Evolutionary conservation across 1,139 yeast genomes (phyloP).

Genomic region (Zygosaccharomyces sapae): DNA sequence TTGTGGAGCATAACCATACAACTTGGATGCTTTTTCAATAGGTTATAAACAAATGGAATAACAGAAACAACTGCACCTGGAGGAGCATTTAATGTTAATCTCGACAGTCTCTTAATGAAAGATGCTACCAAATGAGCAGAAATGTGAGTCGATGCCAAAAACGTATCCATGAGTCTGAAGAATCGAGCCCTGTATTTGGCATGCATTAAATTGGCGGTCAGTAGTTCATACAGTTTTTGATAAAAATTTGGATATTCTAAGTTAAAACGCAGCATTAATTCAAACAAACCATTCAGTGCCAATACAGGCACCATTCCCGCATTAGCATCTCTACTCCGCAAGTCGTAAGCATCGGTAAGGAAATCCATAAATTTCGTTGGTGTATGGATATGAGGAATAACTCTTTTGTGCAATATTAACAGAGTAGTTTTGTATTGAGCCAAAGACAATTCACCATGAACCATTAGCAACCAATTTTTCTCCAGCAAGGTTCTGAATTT

Average conservation of each 20-base stretch:
- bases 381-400: slow-evolving; percentile 74
- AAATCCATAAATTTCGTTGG: slow-evolving; percentile 91
- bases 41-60: slow-evolving; percentile 87
- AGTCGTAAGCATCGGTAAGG: slow-evolving; percentile 74
- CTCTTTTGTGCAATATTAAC: slow-evolving; percentile 70
- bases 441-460: slow-evolving; percentile 44
- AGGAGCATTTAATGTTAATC: slow-evolving; percentile 72
- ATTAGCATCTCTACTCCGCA: slow-evolving; percentile 36
- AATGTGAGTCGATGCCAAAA: slow-evolving; percentile 81
- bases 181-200: slow-evolving; percentile 82
- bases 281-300: slow-evolving; percentile 83
- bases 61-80: slow-evolving; percentile 87
- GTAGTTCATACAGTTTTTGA: slow-evolving; percentile 71
- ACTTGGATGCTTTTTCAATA: slow-evolving; percentile 84
- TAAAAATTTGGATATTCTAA: slow-evolving; percentile 92
- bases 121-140: slow-evolving; percentile 83
- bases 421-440: slow-evolving; percentile 68
- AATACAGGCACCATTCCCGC: slow-evolving; percentile 69
- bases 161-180: slow-evolving; percentile 79
- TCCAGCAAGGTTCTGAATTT: slow-evolving; percentile 67
- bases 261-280: slow-evolving; percentile 74
- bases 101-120: slow-evolving; percentile 75
- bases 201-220: slow-evolving; percentile 71
- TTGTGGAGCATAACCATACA: slow-evolving; percentile 85
- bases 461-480: slow-evolving; percentile 55